A percentile compares a stretch with the other conserved stretches of the same genome.
phyloP scores from a whole-genome alignment of 129 eudicot genomes.

The Chrysanthemum lavandulifolium region DNA sequence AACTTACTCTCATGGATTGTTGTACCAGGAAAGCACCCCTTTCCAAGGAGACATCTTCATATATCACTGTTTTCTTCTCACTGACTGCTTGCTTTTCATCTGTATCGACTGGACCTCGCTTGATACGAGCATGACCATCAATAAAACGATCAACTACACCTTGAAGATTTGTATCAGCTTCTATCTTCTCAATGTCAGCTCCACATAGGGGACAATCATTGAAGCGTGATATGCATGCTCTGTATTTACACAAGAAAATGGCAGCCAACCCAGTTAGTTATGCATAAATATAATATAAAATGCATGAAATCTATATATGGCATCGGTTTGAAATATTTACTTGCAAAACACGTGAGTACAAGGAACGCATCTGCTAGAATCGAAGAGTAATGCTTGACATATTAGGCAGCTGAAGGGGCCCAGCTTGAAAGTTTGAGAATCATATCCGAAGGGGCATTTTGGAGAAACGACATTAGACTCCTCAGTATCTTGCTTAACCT shows the following conservation, averaged over 20 bases:
- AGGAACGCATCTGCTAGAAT: conserved; percentile 81
- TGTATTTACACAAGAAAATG: conserved; percentile 27
- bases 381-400: conserved; percentile 93
- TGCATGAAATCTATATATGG: no score
- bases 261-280: conserved; percentile 5
- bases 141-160: conserved; percentile 86
- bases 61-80: conserved; percentile 71
- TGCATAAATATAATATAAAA: background rate
- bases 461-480: conserved; percentile 51
- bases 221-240: conserved; percentile 81
- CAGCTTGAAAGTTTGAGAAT: conserved; percentile 77
- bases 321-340: conserved; percentile 38
- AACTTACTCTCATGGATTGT: conserved; percentile 96
- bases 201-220: conserved; percentile 96
- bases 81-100: conserved; percentile 54
- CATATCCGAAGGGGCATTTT: conserved; percentile 96
- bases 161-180: conserved; percentile 79
- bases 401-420: conserved; percentile 94
- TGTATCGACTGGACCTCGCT: conserved; percentile 57
- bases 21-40: conserved; percentile 95
- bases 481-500: conserved; percentile 47
- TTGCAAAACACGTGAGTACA: conserved; percentile 95
- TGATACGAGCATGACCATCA: conserved; percentile 96
- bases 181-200: conserved; percentile 90
- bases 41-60: conserved; percentile 91